Conservation (phyloP, 176 grass and related monocot species). For the Zea luxurians region DNA sequence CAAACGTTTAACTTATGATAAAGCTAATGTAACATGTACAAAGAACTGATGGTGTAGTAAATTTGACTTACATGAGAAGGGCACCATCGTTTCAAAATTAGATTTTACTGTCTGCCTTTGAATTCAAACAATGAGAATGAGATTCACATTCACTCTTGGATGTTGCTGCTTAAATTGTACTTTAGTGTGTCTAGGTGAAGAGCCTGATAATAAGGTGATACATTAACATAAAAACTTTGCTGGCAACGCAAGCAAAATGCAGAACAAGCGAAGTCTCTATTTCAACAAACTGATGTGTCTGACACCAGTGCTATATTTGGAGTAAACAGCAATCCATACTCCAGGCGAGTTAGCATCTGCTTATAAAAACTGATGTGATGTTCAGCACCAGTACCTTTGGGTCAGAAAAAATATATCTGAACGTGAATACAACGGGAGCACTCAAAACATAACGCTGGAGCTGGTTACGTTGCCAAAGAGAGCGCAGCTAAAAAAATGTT, state of each 20-base stretch:
- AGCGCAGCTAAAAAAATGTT: not conserved
- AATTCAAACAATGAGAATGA: not conserved
- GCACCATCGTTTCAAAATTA: not conserved
- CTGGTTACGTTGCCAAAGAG: slow-evolving; percentile 9
- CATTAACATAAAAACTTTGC: slow-evolving; percentile 8
- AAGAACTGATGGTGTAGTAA: too few species aligned
- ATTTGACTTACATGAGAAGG: not conserved
- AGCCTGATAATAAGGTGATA: slow-evolving; percentile 12
- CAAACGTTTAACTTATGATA: too few species aligned
- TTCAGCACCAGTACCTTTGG: not conserved
- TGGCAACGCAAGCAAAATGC: slow-evolving; percentile 16
- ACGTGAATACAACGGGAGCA: not conserved
- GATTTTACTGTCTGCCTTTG: not conserved
- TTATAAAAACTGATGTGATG: not conserved
- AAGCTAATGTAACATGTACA: too few species aligned
- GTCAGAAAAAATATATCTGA: not conserved
- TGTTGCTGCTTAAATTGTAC: not conserved
- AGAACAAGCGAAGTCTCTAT: slow-evolving; percentile 4
- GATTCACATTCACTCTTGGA: not conserved
- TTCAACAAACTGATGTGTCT: slow-evolving; percentile 32
- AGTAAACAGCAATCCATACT: slow-evolving; percentile 39
- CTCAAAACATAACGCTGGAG: slow-evolving; percentile 7
- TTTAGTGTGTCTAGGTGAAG: not conserved
- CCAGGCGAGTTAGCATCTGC: not conserved
- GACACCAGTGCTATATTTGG: slow-evolving; percentile 22